These are phyloP conservation scores for Myxozyma lipomycoides DNA, from an alignment of 805 yeast genomes.

Conservation along the genomic window DNA sequence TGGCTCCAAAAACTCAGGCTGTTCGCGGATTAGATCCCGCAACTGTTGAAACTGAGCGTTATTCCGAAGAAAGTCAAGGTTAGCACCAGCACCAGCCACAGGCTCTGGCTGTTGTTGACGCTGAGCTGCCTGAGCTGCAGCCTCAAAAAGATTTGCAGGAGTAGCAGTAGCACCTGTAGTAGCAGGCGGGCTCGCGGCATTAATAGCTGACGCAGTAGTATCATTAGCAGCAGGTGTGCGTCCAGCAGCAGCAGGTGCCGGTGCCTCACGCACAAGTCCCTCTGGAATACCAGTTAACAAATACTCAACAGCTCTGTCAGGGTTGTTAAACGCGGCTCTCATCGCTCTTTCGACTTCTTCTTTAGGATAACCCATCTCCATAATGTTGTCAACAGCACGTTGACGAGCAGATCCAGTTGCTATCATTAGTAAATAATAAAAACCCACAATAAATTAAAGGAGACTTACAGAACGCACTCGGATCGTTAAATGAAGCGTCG, in stretches of 20 bases:
- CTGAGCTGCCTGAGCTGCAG: constrained; percentile 39
- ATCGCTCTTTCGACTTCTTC: constrained; percentile 84
- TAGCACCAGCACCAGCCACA: constrained; percentile 40
- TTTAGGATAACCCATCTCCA: constrained; percentile 95
- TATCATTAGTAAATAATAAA: constrained; percentile 36
- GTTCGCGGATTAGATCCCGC: constrained; percentile 72
- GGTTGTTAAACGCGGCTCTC: constrained; percentile 93
- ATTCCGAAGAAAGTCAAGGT: constrained; percentile 39
- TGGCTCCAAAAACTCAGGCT: constrained; percentile 85
- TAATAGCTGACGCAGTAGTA: constrained; percentile 30
- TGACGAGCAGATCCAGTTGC: constrained; percentile 77
- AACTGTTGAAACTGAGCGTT: constrained; percentile 50
- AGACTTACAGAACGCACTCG: constrained; percentile 35
- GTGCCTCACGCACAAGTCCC: constrained; percentile 39
- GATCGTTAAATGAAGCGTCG: constrained; percentile 35
- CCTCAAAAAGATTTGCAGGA: constrained; percentile 42
- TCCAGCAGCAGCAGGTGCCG: constrained; percentile 31
- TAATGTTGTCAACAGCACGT: constrained; percentile 70
- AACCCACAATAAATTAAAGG: constrained; percentile 26
- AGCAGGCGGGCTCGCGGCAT: constrained; percentile 28
- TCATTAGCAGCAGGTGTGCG: constrained; percentile 29
- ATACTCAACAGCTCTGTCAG: constrained; percentile 97
- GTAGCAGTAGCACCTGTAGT: constrained; percentile 31
- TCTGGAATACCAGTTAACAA: constrained; percentile 87
- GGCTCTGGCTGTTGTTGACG: constrained; percentile 41